Conservation (phyloP, 441 rosid species). For the Syzygium syzygioides region DNA sequence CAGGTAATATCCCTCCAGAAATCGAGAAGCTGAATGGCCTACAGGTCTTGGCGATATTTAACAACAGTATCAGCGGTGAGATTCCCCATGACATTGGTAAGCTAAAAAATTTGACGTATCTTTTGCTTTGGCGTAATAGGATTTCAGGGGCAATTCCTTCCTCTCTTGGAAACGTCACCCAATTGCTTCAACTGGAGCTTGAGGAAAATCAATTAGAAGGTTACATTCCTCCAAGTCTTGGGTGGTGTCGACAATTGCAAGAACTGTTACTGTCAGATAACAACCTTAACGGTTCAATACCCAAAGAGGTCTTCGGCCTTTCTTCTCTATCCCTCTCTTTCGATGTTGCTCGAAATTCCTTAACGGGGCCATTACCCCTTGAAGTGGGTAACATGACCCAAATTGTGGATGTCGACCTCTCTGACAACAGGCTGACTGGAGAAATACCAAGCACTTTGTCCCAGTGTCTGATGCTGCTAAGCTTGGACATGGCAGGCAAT, state of each 20-base stretch:
- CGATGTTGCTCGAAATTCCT: constrained; percentile 19
- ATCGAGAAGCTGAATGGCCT: not conserved
- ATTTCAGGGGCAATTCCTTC: constrained; percentile 33
- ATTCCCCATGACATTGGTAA: constrained; percentile 24
- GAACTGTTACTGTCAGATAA: constrained; percentile 10
- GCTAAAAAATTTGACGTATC: constrained; percentile 11
- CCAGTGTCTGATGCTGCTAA: not conserved
- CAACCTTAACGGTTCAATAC: constrained; percentile 24
- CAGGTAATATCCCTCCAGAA: not conserved
- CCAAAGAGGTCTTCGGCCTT: constrained; percentile 16
- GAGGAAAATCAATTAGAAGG: constrained; percentile 22
- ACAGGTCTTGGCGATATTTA: not conserved
- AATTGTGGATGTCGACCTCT: not conserved
- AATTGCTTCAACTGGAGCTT: constrained; percentile 2
- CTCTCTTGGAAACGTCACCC: constrained; percentile 20
- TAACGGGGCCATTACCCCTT: not conserved
- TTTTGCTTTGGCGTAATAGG: constrained; percentile 7
- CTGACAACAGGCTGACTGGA: not conserved
- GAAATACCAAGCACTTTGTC: not conserved
- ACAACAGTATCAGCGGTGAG: constrained; percentile 16
- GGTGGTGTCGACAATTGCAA: constrained; percentile 14
- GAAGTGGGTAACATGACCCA: not conserved
- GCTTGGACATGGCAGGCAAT: no score
- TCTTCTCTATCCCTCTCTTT: constrained; percentile 12
- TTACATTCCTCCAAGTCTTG: constrained; percentile 29